Evolutionary conservation across 75 land plant genomes (phyloP).

Genomic region (Isoetes taiwanensis): DNA sequence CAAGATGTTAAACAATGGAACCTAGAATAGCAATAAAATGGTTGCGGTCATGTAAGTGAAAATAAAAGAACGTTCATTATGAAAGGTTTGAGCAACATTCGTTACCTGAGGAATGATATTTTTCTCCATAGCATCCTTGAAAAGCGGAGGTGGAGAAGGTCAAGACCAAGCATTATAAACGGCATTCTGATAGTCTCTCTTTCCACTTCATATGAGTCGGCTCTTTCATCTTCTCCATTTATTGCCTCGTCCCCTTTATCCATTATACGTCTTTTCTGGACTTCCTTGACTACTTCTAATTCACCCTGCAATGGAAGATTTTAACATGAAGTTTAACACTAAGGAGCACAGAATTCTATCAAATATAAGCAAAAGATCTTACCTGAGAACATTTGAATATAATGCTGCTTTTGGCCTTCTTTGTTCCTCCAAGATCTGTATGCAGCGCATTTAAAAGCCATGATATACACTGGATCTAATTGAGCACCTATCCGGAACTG

Average conservation of each 20-base stretch:
- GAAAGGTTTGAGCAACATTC: too few relatives aligned
- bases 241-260: constrained; percentile 30
- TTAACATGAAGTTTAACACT: too few relatives aligned
- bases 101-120: constrained; percentile 96
- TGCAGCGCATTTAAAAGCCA: constrained; percentile 95
- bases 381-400: constrained; percentile 96
- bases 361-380: too few relatives aligned
- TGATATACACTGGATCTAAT: constrained; percentile 94
- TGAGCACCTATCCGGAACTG: constrained; percentile 80
- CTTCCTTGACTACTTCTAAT: constrained; percentile 83
- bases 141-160: constrained; percentile 96
- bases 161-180: constrained; percentile 96
- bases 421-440: constrained; percentile 57
- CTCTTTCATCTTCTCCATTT: constrained; percentile 12
- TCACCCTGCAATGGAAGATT: constrained; percentile 94
- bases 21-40: constrained; percentile 26
- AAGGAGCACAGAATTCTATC: too few relatives aligned
- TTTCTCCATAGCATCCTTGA: constrained; percentile 97
- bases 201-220: constrained; percentile 19
- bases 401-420: constrained; percentile 50
- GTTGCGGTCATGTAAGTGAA: neutral
- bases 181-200: constrained; percentile 67
- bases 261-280: constrained; percentile 22
- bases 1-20: constrained; percentile 89
- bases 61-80: too few relatives aligned